Conservation (phyloP, 2,329 filamentous ascomycete genomes). For the Colletotrichum sp. region DNA sequence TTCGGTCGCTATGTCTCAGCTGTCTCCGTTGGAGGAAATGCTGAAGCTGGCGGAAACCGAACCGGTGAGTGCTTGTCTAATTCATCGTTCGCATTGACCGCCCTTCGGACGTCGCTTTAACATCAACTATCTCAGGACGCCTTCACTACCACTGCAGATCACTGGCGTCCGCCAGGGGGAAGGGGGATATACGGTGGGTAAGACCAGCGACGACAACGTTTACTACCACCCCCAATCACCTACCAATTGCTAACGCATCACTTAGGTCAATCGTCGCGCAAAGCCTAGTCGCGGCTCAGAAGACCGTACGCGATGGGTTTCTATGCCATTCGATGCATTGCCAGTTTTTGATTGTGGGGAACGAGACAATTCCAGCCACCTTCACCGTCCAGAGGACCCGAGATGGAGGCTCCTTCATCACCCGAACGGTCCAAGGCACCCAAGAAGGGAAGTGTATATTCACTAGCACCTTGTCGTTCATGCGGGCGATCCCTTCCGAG, state of each 20-base stretch:
- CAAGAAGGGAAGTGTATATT: not conserved
- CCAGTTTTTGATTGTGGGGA: not conserved
- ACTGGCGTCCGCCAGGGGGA: not conserved
- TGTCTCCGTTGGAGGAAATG: not conserved
- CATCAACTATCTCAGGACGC: not conserved
- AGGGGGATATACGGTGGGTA: not conserved
- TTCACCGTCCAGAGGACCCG: not conserved
- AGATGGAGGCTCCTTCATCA: not conserved
- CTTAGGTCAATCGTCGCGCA: not conserved
- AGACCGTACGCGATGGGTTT: not conserved
- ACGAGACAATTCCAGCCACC: not conserved
- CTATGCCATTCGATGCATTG: not conserved
- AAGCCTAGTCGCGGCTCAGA: not conserved
- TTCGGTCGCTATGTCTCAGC: not conserved
- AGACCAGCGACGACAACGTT: not conserved
- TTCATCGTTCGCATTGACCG: not conserved
- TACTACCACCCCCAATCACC: fast-evolving
- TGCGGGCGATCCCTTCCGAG: not conserved
- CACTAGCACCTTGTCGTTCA: not conserved
- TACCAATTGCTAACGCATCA: not conserved
- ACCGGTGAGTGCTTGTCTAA: not conserved
- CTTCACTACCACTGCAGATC: not conserved
- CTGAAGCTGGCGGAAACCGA: not conserved
- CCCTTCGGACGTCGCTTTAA: not conserved
- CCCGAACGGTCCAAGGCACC: not conserved